phyloP scores from a whole-genome alignment of 805 yeast genomes.

The Wickerhamomyces rabaulensis region DNA sequence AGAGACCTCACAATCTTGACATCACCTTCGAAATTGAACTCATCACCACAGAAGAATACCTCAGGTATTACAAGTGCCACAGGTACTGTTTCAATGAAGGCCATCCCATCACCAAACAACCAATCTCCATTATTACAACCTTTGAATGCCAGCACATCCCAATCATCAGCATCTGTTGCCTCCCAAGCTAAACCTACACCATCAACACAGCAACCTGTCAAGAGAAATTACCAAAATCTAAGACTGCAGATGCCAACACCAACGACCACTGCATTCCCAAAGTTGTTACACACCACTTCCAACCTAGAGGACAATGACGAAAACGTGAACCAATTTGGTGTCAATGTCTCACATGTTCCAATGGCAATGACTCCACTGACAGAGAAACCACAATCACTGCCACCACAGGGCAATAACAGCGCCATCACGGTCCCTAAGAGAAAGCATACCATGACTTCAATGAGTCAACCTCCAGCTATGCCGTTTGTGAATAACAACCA shows the following conservation, averaged over 20 bases:
- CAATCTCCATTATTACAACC: slow-evolving; percentile 29
- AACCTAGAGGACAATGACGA: slow-evolving; percentile 28
- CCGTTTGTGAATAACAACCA: not conserved
- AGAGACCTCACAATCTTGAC: slow-evolving; percentile 16
- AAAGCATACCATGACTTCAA: slow-evolving; percentile 7
- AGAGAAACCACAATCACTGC: slow-evolving; percentile 37
- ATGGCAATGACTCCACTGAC: slow-evolving; percentile 79
- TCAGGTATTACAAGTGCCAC: slow-evolving; percentile 25
- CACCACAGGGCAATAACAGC: not conserved
- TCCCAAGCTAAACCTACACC: not conserved
- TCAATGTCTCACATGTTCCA: slow-evolving; percentile 47
- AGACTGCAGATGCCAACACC: slow-evolving; percentile 78
- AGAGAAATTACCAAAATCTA: slow-evolving; percentile 48
- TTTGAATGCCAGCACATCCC: slow-evolving; percentile 24
- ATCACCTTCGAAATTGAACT: slow-evolving; percentile 27
- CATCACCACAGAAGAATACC: slow-evolving; percentile 29
- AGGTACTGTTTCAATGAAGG: slow-evolving; percentile 32
- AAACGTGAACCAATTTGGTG: slow-evolving; percentile 64
- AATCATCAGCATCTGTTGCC: not conserved
- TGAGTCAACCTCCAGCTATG: slow-evolving; percentile 3
- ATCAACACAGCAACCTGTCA: slow-evolving; percentile 7
- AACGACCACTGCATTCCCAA: slow-evolving; percentile 30
- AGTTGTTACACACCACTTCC: slow-evolving; percentile 29
- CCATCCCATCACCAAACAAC: slow-evolving; percentile 21
- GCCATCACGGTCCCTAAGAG: slow-evolving; percentile 2